These are phyloP conservation scores for Ustilago trichophora DNA, from an alignment of 1,284 basidiomycete species.

Conservation along the genomic window DNA sequence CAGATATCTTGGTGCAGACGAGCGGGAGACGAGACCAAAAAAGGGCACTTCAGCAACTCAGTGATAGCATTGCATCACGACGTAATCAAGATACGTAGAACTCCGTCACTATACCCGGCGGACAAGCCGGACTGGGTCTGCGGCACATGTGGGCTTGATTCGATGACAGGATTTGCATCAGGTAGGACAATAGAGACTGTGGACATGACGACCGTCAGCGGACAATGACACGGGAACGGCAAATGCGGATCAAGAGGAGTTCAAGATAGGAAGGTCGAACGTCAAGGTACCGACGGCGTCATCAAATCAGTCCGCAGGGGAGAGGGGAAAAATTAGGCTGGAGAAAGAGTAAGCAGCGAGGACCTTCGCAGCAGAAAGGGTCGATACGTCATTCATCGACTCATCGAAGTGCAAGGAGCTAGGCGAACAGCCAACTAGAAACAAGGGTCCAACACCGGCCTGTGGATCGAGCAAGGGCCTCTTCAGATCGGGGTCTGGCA, in stretches of 20 bases:
- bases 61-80: slow-evolving; percentile 24
- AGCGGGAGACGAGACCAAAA: no score
- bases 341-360: not conserved
- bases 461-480: slow-evolving; percentile 17
- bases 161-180: slow-evolving; percentile 7
- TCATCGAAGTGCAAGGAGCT: not conserved
- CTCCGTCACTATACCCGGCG: slow-evolving; percentile 11
- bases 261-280: not conserved
- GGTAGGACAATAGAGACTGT: not conserved
- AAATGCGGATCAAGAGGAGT: not conserved
- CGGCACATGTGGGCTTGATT: not conserved
- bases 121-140: slow-evolving; percentile 1
- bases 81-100: slow-evolving; percentile 10
- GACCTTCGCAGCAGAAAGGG: not conserved
- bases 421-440: slow-evolving; percentile 1
- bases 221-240: not conserved
- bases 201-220: not conserved
- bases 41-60: no score
- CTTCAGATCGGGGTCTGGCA: slow-evolving; percentile 3
- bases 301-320: not conserved
- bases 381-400: slow-evolving; percentile 21
- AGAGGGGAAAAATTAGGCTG: not conserved
- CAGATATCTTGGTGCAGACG: no score
- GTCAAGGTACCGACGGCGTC: slow-evolving; percentile 10
- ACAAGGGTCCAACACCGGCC: slow-evolving; percentile 29